These are phyloP conservation scores for Hyphopichia wangnamkhiaoensis DNA, from an alignment of 1,139 yeast species.

Conservation along the genomic window DNA sequence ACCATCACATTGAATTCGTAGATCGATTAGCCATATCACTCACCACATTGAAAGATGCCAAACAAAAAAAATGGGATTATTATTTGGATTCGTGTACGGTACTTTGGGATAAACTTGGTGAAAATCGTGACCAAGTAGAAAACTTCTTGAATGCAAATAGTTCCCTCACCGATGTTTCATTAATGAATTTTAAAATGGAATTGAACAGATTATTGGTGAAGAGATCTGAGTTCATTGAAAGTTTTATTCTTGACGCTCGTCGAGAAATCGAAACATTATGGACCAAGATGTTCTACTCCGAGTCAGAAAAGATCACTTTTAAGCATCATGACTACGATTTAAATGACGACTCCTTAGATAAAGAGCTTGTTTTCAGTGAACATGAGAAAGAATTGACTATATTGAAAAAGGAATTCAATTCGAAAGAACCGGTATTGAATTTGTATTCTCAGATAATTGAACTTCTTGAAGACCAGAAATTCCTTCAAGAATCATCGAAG, in stretches of 20 bases:
- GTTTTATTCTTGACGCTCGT: conserved; percentile 65
- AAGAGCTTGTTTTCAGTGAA: conserved; percentile 52
- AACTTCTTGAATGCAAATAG: conserved; percentile 38
- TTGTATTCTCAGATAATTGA: conserved; percentile 56
- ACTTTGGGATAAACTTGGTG: conserved; percentile 55
- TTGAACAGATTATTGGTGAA: conserved; percentile 56
- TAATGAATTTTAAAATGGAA: conserved; percentile 51
- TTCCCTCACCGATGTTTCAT: conserved; percentile 37
- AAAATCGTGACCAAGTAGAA: conserved; percentile 34
- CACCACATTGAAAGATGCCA: conserved; percentile 29
- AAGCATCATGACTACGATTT: conserved; percentile 39
- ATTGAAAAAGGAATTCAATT: conserved; percentile 51
- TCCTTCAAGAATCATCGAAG: conserved; percentile 67
- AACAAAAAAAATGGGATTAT: conserved; percentile 35
- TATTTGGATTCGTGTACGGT: conserved; percentile 37
- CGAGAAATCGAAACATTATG: conserved; percentile 59
- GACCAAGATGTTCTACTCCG: conserved; percentile 61
- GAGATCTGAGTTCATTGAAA: conserved; percentile 65
- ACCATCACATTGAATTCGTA: conserved; percentile 35
- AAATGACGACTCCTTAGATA: conserved; percentile 42
- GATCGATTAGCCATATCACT: conserved; percentile 28
- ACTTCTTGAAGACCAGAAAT: conserved; percentile 59
- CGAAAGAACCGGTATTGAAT: conserved; percentile 55
- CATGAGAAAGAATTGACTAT: conserved; percentile 65
- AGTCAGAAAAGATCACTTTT: conserved; percentile 40